phyloP scores from a whole-genome alignment of 1,284 basidiomycete genomes.

The Vanrija sp. region DNA sequence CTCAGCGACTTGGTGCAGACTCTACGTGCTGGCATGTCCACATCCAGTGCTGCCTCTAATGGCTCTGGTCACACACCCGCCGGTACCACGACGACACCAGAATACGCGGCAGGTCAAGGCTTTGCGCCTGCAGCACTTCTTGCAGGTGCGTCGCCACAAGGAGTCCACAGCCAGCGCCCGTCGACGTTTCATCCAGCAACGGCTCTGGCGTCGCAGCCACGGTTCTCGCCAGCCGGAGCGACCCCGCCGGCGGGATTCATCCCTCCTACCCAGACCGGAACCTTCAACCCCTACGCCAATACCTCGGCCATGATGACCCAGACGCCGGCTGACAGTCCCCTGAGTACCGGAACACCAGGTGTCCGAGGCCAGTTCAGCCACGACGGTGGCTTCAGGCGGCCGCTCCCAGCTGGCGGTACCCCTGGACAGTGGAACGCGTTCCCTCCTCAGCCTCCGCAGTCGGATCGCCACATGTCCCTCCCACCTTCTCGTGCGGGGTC shows the following conservation, averaged over 20 bases:
- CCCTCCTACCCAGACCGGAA: not conserved
- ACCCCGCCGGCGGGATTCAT: not conserved
- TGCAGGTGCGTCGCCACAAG: not conserved
- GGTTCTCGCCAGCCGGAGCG: not conserved
- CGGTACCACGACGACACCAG: conserved; percentile 16
- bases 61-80: conserved; percentile 26
- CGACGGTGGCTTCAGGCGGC: not conserved
- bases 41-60: conserved; percentile 17
- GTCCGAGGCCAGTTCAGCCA: not conserved
- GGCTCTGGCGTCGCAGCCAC: conserved; percentile 3
- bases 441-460: not conserved
- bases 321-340: conserved; percentile 1
- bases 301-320: not conserved
- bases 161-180: not conserved
- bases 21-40: conserved; percentile 32
- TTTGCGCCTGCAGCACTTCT: not conserved
- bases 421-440: conserved; percentile 7
- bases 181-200: conserved; percentile 6
- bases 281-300: conserved; percentile 9
- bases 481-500: conserved; percentile 42
- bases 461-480: conserved; percentile 29
- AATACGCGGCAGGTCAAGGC: conserved; percentile 8
- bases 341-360: too few species aligned
- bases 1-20: conserved; percentile 69
- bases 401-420: not conserved